Base-by-base conservation (phyloP, 768 basidiomycete genomes). In the Wakefieldia striispora region DNA sequence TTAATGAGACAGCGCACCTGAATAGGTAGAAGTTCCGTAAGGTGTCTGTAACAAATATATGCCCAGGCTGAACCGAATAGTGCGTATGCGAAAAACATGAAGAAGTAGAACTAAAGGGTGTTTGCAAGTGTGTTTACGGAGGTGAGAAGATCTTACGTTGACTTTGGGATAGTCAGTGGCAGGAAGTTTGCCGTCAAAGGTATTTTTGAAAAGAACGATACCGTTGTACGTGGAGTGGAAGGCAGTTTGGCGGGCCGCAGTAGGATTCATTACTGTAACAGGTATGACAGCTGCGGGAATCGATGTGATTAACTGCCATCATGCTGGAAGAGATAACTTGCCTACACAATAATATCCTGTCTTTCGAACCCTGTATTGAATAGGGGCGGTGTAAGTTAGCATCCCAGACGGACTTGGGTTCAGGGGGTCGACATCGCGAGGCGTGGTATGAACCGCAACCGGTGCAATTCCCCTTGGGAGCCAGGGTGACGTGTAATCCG, bases 111-210 rank as follows among this genome's bases (percentile, higher is more conserved):
- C 93, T 95, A 34, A 23, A 36, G 10, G 11, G 10, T 2, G 24
- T 48, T 21, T 40, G 17, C 1, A 43, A 38, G 31, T 34, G 17
- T 27, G 37, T 26, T 23, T 21, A 43, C 36, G 16, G 46, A 35
- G 57, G 20, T 17, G 39, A 43, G 20, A 17, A n/a, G 9, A 29
- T 67, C 90, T 60, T 66, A 97, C 94, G 50, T 82, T 86, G 66
- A 98, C 90, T 82, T 98, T 98, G 11, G 97, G 97, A 68, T 97
- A 97, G 66, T 99, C 97, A 6, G 89, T 80, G 6, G 95, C 94
- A 12, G 95, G 81, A 19, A 99, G 75, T 64, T 88, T 82, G 17
- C 97, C 97, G 23, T 86, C 75, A 63, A 97, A 97, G 2, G 77
- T 82, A 67, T 97, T 97, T 59, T 77, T 79, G 75, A 99, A 98